These are phyloP conservation scores for Telfairia occidentalis DNA, from an alignment of 331 rosid species.

Conservation along the genomic window DNA sequence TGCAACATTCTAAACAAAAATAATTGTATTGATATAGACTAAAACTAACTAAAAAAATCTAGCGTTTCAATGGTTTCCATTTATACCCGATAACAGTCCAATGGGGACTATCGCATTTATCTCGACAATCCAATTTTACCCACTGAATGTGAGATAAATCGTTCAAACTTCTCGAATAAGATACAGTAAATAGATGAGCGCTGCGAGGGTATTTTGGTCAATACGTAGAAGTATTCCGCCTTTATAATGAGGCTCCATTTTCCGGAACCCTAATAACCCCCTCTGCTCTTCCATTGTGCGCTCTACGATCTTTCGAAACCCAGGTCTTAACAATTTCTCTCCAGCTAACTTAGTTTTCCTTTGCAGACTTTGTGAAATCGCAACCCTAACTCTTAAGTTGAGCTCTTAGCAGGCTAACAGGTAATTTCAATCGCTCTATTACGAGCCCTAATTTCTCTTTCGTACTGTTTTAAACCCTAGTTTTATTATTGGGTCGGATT, in stretches of 20 bases:
- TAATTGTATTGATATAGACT: too few species aligned
- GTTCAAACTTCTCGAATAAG: background rate
- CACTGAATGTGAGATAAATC: background rate
- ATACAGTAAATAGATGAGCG: background rate
- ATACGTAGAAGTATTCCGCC: background rate
- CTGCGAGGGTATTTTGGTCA: conserved; percentile 1
- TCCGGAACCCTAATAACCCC: conserved; percentile 7
- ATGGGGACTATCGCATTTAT: background rate
- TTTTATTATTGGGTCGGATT: background rate
- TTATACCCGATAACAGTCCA: background rate
- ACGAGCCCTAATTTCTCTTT: background rate
- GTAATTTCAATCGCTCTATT: conserved; percentile 21
- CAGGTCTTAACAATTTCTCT: conserved; percentile 23
- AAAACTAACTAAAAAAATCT: too few species aligned
- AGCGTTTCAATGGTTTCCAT: too few species aligned
- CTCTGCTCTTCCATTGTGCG: background rate
- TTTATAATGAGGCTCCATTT: background rate
- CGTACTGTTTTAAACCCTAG: conserved; percentile 29
- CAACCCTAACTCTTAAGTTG: background rate
- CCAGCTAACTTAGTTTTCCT: conserved; percentile 59
- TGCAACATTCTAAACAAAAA: too few species aligned
- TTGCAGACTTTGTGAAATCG: conserved; percentile 61
- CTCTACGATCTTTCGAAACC: background rate
- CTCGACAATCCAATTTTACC: background rate
- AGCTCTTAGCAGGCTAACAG: conserved; percentile 29